A percentile compares a stretch with the other conserved stretches of the same genome.
Evolutionary conservation across 1,284 basidiomycete genomes (phyloP).

Genomic region (Veloporphyrellus conicus): DNA sequence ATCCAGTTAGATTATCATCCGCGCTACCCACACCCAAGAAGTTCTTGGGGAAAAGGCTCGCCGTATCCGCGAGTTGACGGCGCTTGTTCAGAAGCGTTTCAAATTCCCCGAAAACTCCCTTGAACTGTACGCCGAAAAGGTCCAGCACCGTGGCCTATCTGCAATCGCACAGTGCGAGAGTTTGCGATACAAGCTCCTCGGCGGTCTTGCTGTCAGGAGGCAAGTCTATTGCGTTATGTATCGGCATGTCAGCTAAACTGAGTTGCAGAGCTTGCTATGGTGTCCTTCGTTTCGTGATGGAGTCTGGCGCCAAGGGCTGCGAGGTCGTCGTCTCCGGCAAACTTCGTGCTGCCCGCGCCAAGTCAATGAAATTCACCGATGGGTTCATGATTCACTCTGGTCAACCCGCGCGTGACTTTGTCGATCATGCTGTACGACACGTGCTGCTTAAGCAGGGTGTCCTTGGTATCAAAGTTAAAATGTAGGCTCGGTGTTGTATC

Average conservation of each 20-base stretch:
- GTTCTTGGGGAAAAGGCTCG: slow-evolving; percentile 99
- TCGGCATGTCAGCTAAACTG: neutral
- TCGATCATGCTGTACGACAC: slow-evolving; percentile 97
- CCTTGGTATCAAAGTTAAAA: slow-evolving; percentile 99
- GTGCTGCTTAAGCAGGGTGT: slow-evolving; percentile 99
- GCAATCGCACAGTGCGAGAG: slow-evolving; percentile 99
- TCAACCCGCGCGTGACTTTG: slow-evolving; percentile 95
- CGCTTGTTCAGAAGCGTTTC: slow-evolving; percentile 99
- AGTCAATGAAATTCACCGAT: slow-evolving; percentile 99
- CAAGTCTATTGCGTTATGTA: slow-evolving; percentile 34
- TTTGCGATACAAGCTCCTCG: slow-evolving; percentile 98
- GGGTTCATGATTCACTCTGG: slow-evolving; percentile 99
- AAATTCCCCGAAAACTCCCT: slow-evolving; percentile 99
- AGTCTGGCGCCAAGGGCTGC: slow-evolving; percentile 99
- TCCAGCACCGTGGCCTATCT: slow-evolving; percentile 97
- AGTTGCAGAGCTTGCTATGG: slow-evolving; percentile 90
- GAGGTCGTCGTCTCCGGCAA: slow-evolving; percentile 99
- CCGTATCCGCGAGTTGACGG: slow-evolving; percentile 97
- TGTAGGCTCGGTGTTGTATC: slow-evolving; percentile 52
- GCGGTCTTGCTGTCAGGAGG: slow-evolving; percentile 98
- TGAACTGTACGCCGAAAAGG: slow-evolving; percentile 99
- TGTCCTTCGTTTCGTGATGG: slow-evolving; percentile 99
- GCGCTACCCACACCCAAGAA: slow-evolving; percentile 99
- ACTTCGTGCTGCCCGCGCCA: slow-evolving; percentile 98
- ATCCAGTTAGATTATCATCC: slow-evolving; percentile 88